Evolutionary conservation across 148 eudicot genomes (phyloP).

Genomic region (Camellia lanceoleosa): DNA sequence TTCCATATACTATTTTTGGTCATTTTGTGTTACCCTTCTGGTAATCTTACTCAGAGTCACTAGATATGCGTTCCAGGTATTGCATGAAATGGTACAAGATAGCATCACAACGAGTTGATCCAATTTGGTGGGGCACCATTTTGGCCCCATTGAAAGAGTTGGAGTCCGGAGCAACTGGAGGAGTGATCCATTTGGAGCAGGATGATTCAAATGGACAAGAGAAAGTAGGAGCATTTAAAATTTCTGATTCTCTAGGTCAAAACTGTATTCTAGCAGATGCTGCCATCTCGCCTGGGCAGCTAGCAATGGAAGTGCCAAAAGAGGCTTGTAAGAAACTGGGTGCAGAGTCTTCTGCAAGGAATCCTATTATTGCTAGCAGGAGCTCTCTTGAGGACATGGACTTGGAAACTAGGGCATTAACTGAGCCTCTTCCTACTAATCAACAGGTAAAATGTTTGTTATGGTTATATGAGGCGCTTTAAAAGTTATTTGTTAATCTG

Average conservation of each 20-base stretch:
- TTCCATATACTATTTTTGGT: neutral
- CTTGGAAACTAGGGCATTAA: slow-evolving; percentile 85
- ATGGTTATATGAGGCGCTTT: neutral
- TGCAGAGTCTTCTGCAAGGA: slow-evolving; percentile 24
- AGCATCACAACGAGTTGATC: slow-evolving; percentile 63
- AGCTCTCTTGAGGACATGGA: slow-evolving; percentile 83
- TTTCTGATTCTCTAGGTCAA: slow-evolving; percentile 2
- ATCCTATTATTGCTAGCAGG: slow-evolving; percentile 38
- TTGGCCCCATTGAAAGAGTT: slow-evolving; percentile 70
- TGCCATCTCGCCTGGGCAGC: slow-evolving; percentile 10
- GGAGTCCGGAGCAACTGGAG: slow-evolving; percentile 71
- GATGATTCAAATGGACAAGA: slow-evolving; percentile 17
- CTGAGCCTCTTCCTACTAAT: slow-evolving; percentile 96
- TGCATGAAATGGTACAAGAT: slow-evolving; percentile 91
- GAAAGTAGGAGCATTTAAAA: slow-evolving; percentile 13
- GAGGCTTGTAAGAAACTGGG: slow-evolving; percentile 12
- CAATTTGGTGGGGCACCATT: slow-evolving; percentile 86
- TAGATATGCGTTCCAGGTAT: slow-evolving; percentile 50
- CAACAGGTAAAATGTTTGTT: slow-evolving; percentile 57
- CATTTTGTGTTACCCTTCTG: neutral
- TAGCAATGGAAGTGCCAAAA: slow-evolving; percentile 15
- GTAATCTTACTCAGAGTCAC: neutral
- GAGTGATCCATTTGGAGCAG: slow-evolving; percentile 30
- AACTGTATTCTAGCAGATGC: slow-evolving; percentile 4
- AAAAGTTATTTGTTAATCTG: slow-evolving; percentile 1